phyloP scores from a whole-genome alignment of 2,329 filamentous ascomycete genomes.

The Diaporthe nobilis region DNA sequence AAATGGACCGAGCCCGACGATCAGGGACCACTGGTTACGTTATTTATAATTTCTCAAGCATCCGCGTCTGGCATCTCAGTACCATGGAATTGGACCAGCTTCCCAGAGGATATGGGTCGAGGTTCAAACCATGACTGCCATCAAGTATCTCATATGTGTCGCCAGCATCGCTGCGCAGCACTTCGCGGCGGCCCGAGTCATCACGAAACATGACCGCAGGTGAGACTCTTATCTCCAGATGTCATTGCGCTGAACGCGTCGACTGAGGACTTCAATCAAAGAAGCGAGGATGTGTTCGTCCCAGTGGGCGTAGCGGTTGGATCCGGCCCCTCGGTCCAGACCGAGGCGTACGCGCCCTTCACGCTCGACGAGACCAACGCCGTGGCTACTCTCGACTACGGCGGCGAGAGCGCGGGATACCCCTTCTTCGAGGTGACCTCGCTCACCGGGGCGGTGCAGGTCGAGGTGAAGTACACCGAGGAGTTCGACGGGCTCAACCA shows the following conservation, averaged over 20 bases:
- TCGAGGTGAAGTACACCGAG: conserved; percentile 55
- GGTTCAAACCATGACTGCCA: not conserved
- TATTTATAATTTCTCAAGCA: not conserved
- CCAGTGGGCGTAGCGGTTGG: not conserved
- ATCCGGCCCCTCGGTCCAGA: not conserved
- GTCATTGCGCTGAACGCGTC: not conserved
- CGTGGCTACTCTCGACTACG: conserved; percentile 50
- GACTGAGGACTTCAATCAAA: not conserved
- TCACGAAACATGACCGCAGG: not conserved
- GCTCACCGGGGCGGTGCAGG: conserved; percentile 47
- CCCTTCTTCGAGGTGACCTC: conserved; percentile 51
- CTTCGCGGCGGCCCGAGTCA: not conserved
- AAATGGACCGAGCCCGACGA: conserved; percentile 3
- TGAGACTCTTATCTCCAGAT: not conserved
- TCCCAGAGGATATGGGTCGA: not conserved
- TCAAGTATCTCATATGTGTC: conserved; percentile 11
- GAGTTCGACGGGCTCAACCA: conserved; percentile 48
- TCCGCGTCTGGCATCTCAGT: not conserved
- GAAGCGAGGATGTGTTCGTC: conserved; percentile 5
- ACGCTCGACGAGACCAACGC: conserved; percentile 13
- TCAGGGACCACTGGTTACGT: not conserved
- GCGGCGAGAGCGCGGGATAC: conserved; percentile 52
- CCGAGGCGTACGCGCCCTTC: conserved; percentile 1
- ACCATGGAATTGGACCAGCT: not conserved
- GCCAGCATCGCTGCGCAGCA: conserved; percentile 13